These are phyloP conservation scores for Mychonastes homosphaera DNA, from an alignment of 139 green algal species.

Conservation along the genomic window DNA sequence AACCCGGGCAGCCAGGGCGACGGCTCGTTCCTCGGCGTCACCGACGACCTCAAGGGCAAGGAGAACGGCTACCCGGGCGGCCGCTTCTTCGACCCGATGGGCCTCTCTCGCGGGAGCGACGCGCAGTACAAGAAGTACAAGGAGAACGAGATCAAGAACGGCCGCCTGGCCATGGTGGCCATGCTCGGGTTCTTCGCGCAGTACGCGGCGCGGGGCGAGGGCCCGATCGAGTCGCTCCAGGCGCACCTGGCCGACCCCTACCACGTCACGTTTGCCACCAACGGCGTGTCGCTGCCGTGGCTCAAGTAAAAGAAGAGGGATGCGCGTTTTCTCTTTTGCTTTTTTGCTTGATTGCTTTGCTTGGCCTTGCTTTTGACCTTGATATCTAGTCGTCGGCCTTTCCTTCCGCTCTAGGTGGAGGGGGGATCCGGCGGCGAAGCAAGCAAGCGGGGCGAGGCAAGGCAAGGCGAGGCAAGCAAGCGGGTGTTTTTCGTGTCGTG, in stretches of 20 bases:
- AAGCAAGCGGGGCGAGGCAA: too few species aligned
- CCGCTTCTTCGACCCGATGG: constrained; percentile 65
- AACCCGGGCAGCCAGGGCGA: constrained; percentile 78
- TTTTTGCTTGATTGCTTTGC: too few species aligned
- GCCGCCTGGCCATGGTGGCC: constrained; percentile 68
- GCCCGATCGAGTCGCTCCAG: constrained; percentile 48
- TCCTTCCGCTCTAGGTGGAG: too few species aligned
- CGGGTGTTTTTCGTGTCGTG: too few species aligned
- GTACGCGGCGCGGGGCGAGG: constrained; percentile 72
- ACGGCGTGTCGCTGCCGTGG: constrained; percentile 38
- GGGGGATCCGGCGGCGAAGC: too few species aligned
- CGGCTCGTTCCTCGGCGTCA: constrained; percentile 74
- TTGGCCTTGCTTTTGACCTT: too few species aligned
- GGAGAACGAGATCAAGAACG: constrained; percentile 86
- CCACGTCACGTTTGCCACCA: constrained; percentile 51
- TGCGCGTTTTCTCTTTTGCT: too few species aligned
- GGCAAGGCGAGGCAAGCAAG: too few species aligned
- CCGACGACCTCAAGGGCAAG: constrained; percentile 64
- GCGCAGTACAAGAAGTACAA: constrained; percentile 59
- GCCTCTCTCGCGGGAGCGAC: constrained; percentile 49
- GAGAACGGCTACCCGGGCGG: constrained; percentile 66
- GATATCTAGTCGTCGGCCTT: too few species aligned
- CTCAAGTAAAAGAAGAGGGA: too few species aligned
- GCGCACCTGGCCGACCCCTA: constrained; percentile 30
- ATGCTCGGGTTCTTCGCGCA: constrained; percentile 72